Evolutionary conservation across 805 yeast species (phyloP).

Genomic region (Lipomyces starkeyi): DNA sequence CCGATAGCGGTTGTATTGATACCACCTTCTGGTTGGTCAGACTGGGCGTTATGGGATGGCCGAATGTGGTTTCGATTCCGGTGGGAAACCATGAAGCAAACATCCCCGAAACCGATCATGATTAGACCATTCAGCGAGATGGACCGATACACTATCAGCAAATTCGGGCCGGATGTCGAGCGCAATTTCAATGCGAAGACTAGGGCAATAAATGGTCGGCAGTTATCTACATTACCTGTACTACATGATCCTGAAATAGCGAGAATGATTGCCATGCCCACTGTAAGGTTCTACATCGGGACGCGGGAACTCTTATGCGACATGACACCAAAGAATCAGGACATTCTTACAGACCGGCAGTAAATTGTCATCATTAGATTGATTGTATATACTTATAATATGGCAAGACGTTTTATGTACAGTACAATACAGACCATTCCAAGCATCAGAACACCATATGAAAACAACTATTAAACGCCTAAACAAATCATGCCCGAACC

Average conservation of each 20-base stretch:
- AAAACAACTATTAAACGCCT: not conserved
- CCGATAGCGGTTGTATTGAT: not conserved
- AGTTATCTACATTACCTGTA: conserved; percentile 19
- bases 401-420: not conserved
- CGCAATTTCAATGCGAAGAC: not conserved
- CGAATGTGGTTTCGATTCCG: conserved; percentile 26
- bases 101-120: not conserved
- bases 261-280: conserved; percentile 19
- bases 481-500: conserved; percentile 18
- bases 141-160: conserved; percentile 2
- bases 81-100: not conserved
- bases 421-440: not conserved
- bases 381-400: not conserved
- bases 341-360: not conserved
- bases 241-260: conserved; percentile 22
- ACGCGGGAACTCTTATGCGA: not conserved
- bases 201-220: not conserved
- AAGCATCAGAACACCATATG: not conserved
- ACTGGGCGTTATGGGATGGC: conserved; percentile 23
- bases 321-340: not conserved
- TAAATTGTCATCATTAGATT: not conserved
- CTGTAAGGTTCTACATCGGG: not conserved
- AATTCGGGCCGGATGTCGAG: conserved; percentile 9
- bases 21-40: conserved; percentile 19
- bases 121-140: conserved; percentile 4